Conservation (phyloP, 768 basidiomycete species). For the Albatrellus ellisii region DNA sequence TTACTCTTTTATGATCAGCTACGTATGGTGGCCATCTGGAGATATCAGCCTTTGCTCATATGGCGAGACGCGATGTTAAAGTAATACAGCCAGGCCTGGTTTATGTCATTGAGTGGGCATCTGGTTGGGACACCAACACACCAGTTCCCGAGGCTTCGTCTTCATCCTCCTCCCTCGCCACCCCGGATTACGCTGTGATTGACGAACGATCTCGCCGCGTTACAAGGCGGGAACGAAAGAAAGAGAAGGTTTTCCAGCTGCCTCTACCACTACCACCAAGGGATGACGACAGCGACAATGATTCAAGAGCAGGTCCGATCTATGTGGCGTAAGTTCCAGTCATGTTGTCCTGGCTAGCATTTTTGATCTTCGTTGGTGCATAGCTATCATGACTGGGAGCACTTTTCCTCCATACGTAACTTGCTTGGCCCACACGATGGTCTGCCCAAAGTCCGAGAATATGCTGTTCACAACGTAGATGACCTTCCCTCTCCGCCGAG, state of each 20-base stretch:
- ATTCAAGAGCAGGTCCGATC: conserved; percentile 24
- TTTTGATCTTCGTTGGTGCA: background rate
- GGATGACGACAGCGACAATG: conserved; percentile 14
- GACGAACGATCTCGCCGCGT: conserved; percentile 34
- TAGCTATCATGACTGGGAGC: conserved; percentile 91
- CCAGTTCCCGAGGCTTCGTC: conserved; percentile 14
- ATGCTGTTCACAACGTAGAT: conserved; percentile 21
- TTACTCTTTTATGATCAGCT: conserved; percentile 24
- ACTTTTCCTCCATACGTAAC: conserved; percentile 89
- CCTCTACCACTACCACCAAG: conserved; percentile 4
- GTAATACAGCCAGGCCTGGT: conserved; percentile 87
- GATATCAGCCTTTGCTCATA: conserved; percentile 83
- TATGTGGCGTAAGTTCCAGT: conserved; percentile 68
- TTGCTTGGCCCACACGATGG: conserved; percentile 74
- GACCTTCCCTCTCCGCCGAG: conserved; percentile 20
- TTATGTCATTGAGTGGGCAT: conserved; percentile 77
- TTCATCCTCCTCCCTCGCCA: conserved; percentile 14
- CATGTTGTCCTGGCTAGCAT: conserved; percentile 11
- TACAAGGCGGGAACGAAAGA: conserved; percentile 26
- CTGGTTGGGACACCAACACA: conserved; percentile 33
- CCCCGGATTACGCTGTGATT: conserved; percentile 17
- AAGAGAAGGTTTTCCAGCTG: conserved; percentile 18
- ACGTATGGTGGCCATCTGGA: conserved; percentile 93
- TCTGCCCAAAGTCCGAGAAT: conserved; percentile 49
- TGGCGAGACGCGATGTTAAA: conserved; percentile 69